phyloP scores from a whole-genome alignment of 208 protist genomes.

The Tetramitus jugosus region DNA sequence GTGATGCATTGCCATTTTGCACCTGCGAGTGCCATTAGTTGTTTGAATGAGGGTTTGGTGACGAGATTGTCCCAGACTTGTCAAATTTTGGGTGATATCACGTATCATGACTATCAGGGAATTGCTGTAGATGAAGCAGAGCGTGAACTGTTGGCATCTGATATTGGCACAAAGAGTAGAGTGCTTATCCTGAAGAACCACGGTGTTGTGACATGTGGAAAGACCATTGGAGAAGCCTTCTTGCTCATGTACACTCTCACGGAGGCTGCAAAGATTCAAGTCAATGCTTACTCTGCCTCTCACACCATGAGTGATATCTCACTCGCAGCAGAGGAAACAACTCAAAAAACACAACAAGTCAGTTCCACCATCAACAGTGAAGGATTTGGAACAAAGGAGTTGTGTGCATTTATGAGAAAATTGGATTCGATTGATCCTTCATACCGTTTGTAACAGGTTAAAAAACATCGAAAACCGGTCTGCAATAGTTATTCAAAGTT shows the following conservation, averaged over 20 bases:
- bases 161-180: neutral
- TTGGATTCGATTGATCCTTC: neutral
- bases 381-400: conserved; percentile 13
- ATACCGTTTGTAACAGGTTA: neutral
- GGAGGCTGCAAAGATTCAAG: conserved; percentile 16
- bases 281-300: neutral
- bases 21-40: neutral
- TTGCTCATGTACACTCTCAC: neutral
- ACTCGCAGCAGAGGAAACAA: neutral
- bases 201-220: conserved; percentile 16
- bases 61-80: neutral
- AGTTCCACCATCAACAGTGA: neutral
- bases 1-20: conserved; percentile 11
- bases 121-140: neutral
- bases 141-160: neutral
- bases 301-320: too few species aligned
- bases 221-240: neutral
- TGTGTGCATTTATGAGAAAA: conserved; percentile 5
- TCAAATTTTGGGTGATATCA: neutral
- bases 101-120: conserved; percentile 10
- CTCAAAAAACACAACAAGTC: neutral
- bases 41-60: neutral
- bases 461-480: too few species aligned
- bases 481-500: too few species aligned
- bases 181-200: conserved; percentile 14